Evolutionary conservation across 441 rosid species (phyloP).

Genomic region (Raphanus hybrid): DNA sequence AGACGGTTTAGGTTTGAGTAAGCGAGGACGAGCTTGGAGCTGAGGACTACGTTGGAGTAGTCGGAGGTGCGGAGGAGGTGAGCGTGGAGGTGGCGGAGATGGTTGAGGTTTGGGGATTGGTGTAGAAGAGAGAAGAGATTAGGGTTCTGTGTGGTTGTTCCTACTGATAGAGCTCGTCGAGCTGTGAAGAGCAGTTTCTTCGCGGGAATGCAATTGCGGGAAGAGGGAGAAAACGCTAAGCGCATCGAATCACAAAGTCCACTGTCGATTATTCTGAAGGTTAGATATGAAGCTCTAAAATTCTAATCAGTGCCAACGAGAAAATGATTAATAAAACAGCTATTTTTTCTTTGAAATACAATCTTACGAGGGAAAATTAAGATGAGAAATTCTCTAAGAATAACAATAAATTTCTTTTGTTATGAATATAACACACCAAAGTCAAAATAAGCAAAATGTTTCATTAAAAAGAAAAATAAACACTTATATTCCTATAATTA

Average conservation of each 20-base stretch:
- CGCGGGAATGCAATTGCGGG: neutral
- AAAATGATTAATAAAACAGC: too few relatives aligned
- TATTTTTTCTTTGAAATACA: too few relatives aligned
- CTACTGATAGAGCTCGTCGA: slow-evolving; percentile 22
- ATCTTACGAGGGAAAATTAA: too few relatives aligned
- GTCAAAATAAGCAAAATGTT: too few relatives aligned
- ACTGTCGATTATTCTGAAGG: neutral
- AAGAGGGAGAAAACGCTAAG: slow-evolving; percentile 18
- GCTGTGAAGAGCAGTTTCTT: slow-evolving; percentile 30
- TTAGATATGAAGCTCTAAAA: neutral
- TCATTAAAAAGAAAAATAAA: too few relatives aligned
- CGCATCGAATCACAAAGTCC: slow-evolving; percentile 24
- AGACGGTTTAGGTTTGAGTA: slow-evolving; percentile 54
- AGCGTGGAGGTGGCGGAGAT: slow-evolving; percentile 65
- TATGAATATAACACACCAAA: too few relatives aligned
- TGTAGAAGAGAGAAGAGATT: slow-evolving; percentile 55
- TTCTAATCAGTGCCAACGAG: too few relatives aligned
- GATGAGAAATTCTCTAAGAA: too few relatives aligned
- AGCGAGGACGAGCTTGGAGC: slow-evolving; percentile 55
- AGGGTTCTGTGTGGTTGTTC: slow-evolving; percentile 18
- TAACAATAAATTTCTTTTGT: too few relatives aligned
- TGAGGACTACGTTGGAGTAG: slow-evolving; percentile 55
- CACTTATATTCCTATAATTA: too few relatives aligned
- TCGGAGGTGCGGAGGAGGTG: slow-evolving; percentile 55
- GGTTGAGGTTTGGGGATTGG: slow-evolving; percentile 47